These are phyloP conservation scores for Magnaporthiopsis rhizophila DNA, from an alignment of 2,329 filamentous ascomycete species.

Conservation along the genomic window DNA sequence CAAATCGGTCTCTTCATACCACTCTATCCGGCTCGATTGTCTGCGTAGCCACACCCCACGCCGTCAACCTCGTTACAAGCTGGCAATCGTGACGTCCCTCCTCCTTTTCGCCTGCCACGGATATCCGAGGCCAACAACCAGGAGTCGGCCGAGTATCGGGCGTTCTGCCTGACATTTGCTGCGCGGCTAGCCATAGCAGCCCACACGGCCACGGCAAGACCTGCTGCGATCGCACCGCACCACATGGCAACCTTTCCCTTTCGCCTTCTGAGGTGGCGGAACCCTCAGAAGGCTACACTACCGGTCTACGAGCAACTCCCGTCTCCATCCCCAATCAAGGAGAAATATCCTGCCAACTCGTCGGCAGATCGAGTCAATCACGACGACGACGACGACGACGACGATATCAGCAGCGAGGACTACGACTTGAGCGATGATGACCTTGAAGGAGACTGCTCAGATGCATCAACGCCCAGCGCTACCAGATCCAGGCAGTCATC, in stretches of 20 bases:
- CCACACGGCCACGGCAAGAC: background rate
- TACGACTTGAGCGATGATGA: constrained; percentile 25
- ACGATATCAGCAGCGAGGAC: constrained; percentile 21
- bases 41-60: background rate
- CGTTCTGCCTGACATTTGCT: background rate
- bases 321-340: constrained; percentile 32
- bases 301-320: constrained; percentile 42
- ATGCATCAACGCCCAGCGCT: constrained; percentile 35
- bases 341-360: constrained; percentile 40
- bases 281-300: constrained; percentile 31
- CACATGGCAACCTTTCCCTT: constrained; percentile 32
- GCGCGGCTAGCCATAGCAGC: background rate
- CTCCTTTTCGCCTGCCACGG: background rate
- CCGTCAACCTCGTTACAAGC: background rate
- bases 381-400: constrained; percentile 14
- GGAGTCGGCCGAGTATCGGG: background rate
- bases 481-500: constrained; percentile 46
- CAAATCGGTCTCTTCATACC: background rate
- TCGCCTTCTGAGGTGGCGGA: constrained; percentile 38
- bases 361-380: constrained; percentile 33
- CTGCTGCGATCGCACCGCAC: background rate
- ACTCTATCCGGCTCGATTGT: background rate
- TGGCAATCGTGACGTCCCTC: background rate
- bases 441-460: constrained; percentile 28
- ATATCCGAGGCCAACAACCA: background rate